Evolutionary conservation across 345 rosid genomes (phyloP), one percentile per base, ranked within the genome.

Genomic region (Eucalyptus coolabah): DNA sequence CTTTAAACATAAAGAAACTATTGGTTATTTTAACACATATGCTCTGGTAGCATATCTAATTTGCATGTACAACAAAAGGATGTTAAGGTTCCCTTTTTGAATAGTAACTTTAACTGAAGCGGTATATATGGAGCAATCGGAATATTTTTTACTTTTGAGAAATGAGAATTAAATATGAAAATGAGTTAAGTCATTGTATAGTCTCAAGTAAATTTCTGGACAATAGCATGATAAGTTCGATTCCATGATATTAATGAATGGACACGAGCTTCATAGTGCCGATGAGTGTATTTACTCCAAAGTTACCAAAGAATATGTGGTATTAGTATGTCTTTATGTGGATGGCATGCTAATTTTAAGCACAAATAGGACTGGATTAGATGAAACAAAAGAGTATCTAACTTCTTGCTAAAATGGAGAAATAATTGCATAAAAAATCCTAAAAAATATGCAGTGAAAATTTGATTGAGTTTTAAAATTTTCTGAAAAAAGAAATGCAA

Each of bases 41-140:
- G 72, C 37, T 65, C 77, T 6, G 2, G 21, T 8, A 65, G 77
- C 77, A 15, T 15, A 15, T 65, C 19, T 15, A 65, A 65, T n/a
- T 65, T 7, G 77, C 77, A n/a, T 65, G 10, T 65, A 65, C 6
- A 1, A 16, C 12, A 0, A 65, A 65, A 63, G 6, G 5, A n/a
- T n/a, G 40, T 15, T 15, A n/a, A 12, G 40, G 0, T 6, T 16
- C 21, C 2, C 0, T 67, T 67, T n/a, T 0, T 67, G 0, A n/a
- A 65, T 65, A 1, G 21, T n/a, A 16, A 67, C 17, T 67, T 8
- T 67, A n/a, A 67, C 6, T 67, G 3, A 65, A 65, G 37, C 0
- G 0, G 11, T n/a, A 16, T 15, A n/a, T 0, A 19, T n/a, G 19
- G 40, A 67, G 77, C 37, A n/a, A 67, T 5, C 2, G 2, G 21